Evolutionary conservation across 1,284 basidiomycete species (phyloP).

Genomic region (Trametes sp.): DNA sequence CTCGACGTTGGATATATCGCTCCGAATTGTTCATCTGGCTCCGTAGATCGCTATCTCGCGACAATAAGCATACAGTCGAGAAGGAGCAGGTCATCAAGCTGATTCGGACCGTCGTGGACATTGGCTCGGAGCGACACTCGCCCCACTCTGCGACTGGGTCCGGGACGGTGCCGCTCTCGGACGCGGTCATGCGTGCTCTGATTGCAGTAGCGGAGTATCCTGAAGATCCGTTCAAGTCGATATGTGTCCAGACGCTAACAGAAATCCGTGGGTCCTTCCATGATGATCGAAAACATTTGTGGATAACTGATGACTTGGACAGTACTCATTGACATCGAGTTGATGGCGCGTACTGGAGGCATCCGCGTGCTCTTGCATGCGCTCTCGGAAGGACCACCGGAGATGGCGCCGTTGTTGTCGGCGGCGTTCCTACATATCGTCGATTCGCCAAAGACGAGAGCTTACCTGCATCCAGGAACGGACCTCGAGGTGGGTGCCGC

Average conservation of each 20-base stretch:
- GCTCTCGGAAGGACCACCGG: constrained; percentile 87
- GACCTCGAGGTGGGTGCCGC: constrained; percentile 82
- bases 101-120: constrained; percentile 83
- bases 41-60: constrained; percentile 81
- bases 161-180: constrained; percentile 68
- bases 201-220: constrained; percentile 93
- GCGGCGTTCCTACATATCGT: constrained; percentile 85
- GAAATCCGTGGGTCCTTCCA: constrained; percentile 78
- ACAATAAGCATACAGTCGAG: constrained; percentile 85
- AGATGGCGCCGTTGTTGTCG: constrained; percentile 87
- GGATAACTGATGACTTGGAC: constrained; percentile 36
- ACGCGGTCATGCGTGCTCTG: constrained; percentile 85
- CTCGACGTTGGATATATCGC: not conserved
- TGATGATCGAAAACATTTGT: not conserved
- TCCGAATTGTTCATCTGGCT: not conserved
- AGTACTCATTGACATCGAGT: constrained; percentile 87
- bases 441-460: constrained; percentile 86
- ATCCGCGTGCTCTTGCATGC: constrained; percentile 89
- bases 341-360: constrained; percentile 85
- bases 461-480: constrained; percentile 81
- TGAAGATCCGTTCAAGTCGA: constrained; percentile 88
- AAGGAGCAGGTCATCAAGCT: constrained; percentile 96
- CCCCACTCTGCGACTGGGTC: constrained; percentile 50
- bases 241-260: constrained; percentile 89
- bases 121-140: constrained; percentile 65